These are phyloP conservation scores for Fusarium sp. DNA, from an alignment of 2,329 filamentous ascomycete species.

Conservation along the genomic window DNA sequence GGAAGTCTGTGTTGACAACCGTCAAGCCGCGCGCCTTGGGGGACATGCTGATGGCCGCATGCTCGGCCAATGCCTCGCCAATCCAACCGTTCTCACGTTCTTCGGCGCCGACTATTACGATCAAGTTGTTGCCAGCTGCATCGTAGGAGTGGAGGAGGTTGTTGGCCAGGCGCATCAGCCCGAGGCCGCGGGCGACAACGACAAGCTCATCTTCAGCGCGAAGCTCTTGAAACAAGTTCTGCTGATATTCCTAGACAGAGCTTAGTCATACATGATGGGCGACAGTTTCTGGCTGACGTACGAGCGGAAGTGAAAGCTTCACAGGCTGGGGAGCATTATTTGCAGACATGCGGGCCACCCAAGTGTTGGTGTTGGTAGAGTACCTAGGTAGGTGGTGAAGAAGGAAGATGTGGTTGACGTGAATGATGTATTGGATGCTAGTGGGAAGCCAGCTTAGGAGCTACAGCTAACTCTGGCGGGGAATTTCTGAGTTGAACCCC, in stretches of 20 bases:
- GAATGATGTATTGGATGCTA: slow-evolving; percentile 31
- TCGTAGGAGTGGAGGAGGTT: slow-evolving; percentile 98
- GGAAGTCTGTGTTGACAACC: slow-evolving; percentile 93
- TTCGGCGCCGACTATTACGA: slow-evolving; percentile 87
- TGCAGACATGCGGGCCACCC: slow-evolving; percentile 58
- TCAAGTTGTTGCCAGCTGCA: slow-evolving; percentile 91
- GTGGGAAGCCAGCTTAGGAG: slow-evolving; percentile 18
- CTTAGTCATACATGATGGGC: slow-evolving; percentile 18
- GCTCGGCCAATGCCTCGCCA: slow-evolving; percentile 93
- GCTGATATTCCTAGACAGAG: slow-evolving; percentile 81
- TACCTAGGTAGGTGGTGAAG: slow-evolving; percentile 28
- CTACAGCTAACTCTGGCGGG: background rate
- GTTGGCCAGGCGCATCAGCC: slow-evolving; percentile 90
- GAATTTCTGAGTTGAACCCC: slow-evolving; percentile 3
- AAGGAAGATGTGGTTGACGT: slow-evolving; percentile 18
- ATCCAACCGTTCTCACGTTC: slow-evolving; percentile 97
- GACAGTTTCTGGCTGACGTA: slow-evolving; percentile 25
- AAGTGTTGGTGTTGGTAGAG: slow-evolving; percentile 22
- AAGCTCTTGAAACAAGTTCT: slow-evolving; percentile 91
- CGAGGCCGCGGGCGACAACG: slow-evolving; percentile 88
- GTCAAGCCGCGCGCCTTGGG: slow-evolving; percentile 85
- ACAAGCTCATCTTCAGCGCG: slow-evolving; percentile 93
- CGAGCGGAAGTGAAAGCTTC: slow-evolving; percentile 77
- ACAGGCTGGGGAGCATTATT: slow-evolving; percentile 71
- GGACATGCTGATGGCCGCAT: slow-evolving; percentile 87